Percentiles rank a stretch among this genome's conserved stretches.
Evolutionary conservation across 129 eudicot species (phyloP).

Genomic region (Helianthus tuberosus): DNA sequence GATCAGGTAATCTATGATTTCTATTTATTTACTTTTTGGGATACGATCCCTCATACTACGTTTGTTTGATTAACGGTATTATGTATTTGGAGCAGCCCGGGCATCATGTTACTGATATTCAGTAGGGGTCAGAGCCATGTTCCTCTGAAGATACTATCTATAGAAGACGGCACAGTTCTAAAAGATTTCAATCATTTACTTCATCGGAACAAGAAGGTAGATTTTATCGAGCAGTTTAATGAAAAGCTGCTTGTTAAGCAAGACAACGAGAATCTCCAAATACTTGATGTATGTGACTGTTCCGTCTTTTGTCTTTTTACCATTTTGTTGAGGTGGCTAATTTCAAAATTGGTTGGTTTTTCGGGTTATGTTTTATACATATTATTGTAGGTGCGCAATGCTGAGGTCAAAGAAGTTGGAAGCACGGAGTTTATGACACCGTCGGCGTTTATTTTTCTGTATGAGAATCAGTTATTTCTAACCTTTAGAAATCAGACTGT

Average conservation of each 20-base stretch:
- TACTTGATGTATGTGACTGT: conserved; percentile 45
- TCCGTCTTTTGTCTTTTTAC: background rate
- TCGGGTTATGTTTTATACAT: background rate
- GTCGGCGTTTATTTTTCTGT: conserved; percentile 48
- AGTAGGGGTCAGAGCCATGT: conserved; percentile 36
- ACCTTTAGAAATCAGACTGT: conserved; percentile 48
- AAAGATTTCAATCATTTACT: conserved; percentile 47
- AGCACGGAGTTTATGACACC: conserved; percentile 53
- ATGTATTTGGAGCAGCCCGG: conserved; percentile 33
- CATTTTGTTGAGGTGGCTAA: background rate
- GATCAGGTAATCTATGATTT: conserved; percentile 47
- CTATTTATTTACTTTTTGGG: background rate
- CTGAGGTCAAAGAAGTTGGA: conserved; percentile 47
- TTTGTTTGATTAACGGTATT: background rate
- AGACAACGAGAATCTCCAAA: conserved; percentile 58
- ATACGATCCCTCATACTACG: background rate
- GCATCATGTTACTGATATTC: conserved; percentile 41
- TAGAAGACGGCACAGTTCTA: conserved; percentile 48
- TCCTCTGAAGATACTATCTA: conserved; percentile 44
- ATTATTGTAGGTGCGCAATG: conserved; percentile 39
- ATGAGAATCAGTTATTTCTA: conserved; percentile 45
- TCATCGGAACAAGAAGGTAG: conserved; percentile 52
- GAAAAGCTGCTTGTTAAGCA: conserved; percentile 63
- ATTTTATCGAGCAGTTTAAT: conserved; percentile 48
- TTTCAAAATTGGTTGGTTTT: background rate